Conservation (phyloP, 768 basidiomycete genomes). For the Tricholoma furcatifolium region DNA sequence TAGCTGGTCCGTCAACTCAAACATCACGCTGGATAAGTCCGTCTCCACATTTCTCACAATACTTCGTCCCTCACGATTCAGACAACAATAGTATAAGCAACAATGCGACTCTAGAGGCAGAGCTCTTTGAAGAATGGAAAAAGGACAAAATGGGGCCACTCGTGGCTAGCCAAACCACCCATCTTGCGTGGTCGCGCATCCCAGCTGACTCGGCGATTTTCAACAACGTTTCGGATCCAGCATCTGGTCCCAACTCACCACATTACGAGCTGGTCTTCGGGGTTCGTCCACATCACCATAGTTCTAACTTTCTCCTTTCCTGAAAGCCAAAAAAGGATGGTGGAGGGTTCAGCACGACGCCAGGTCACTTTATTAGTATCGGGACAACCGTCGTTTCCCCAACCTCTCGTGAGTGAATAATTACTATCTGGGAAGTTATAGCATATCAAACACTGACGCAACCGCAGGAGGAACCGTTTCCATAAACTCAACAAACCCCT, state of each 20-base stretch:
- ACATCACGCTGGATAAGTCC: conserved; percentile 19
- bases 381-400: conserved; percentile 6
- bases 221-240: conserved; percentile 21
- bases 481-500: conserved; percentile 36
- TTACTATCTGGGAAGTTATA: no score
- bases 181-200: conserved; percentile 23
- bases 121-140: conserved; percentile 21
- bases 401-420: conserved; percentile 15
- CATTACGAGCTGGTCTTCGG: conserved; percentile 11
- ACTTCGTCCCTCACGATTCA: neutral
- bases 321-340: conserved; percentile 1
- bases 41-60: neutral
- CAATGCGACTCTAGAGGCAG: conserved; percentile 12
- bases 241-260: conserved; percentile 21
- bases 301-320: no score
- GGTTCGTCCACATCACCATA: neutral
- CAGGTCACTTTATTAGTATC: neutral
- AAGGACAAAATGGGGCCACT: conserved; percentile 20
- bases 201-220: conserved; percentile 15
- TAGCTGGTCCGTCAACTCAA: conserved; percentile 27
- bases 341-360: neutral
- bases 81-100: conserved; percentile 1
- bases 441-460: no score
- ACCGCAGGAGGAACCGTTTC: conserved; percentile 22
- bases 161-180: conserved; percentile 14